Base-by-base conservation (phyloP, 2,329 filamentous ascomycete genomes). In the Claviceps monticola region DNA sequence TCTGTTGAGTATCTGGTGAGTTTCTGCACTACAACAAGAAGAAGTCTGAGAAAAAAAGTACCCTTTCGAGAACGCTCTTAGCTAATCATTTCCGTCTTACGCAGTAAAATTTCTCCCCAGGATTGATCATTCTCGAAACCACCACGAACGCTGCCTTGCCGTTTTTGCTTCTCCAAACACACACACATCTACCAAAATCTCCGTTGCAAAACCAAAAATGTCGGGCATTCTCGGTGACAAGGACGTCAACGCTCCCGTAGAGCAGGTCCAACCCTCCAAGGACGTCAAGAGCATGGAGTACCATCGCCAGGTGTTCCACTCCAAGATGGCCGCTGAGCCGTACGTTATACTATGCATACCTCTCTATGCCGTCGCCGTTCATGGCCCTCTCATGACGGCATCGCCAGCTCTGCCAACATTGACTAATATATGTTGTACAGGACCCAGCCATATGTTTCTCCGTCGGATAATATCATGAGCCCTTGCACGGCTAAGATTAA, bases 401-500 rank as follows among this genome's bases (percentile, higher is more conserved):
- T 34, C 29, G 9, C 11, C 8, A 29, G 26, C 8, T 8, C 26
- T 8, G 26, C 8, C 26, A 9, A 29, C 26, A 4, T 34, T 51
- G 46, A 47, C 54, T 52, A 50, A n/a, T 26, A 14, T 7, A 6
- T 7, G 47, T 6, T 16, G 16, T 46, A 36, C 50, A 54, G 49
- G 23, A 54, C 51, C 29, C 50, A 45, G 34, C 53, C 56, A 58
- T 91, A 90, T 69, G 74, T 90, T 65, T 90, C 85, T 17, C 88
- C 88, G 2, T 90, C 86, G n/a, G 88, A 94, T 68, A 82, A 81
- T 69, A 90, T 94, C 73, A 86, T 89, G 82, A 89, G 84, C 60
- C 88, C 88, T 38, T 89, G 86, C 68, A 86, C 83, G 17, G 83
- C 86, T 67, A 93, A 93, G 76, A 78, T 93, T 61, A 84, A 77